Base-by-base conservation (phyloP, 371 early-diverging fungal species). In the Syncephalastrum monosporum region DNA sequence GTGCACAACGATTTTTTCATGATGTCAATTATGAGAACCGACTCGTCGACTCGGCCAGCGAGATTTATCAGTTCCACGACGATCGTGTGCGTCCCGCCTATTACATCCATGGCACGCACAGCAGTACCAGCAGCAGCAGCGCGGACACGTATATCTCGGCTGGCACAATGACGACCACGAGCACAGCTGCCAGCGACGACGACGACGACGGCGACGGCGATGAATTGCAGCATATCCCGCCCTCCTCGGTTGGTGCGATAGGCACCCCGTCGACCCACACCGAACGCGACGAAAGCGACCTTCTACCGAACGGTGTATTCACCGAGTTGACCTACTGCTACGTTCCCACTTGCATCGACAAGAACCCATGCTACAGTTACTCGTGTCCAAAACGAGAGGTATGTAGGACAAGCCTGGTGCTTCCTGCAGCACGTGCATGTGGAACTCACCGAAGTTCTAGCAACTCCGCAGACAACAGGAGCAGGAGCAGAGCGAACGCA, bases 1-100 rank as follows among this genome's bases (percentile, higher is more conserved):
- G 87, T 64, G 81, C 85, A 15, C 94, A 93, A 60, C 77, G 76
- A 25, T 84, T 91, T 56, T 91, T 95, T 61, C 89, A 91, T 64
- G 92, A 95, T 68, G 92, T 92, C 13, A 84, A 80, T 7, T 92
- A 87, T 60, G 85, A 84, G 52, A 86, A 82, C 63, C 77, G 83
- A 12, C 75, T 93, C 52, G 79, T 88, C 15, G 94, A 93, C 61
- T 83, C 82, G 46, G 55, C 80, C 8, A 59, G 77, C 51, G 92
- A 92, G 57, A 68, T 95, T 5, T 95, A 91, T 59, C 75, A 82
- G 45, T 90, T 92, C 63, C 71, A 80, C 24, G 75, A 79, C 15
- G 63, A 53, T 7, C 33, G 33, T 6, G 38, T 33, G 38, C 38
- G 38, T 12, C 38, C 38, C 38, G 38, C 38, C 42, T 47, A 50